Evolutionary conservation across 148 eudicot species (phyloP), one percentile per base, ranked within the genome.

Genomic region (Camellia japonica): DNA sequence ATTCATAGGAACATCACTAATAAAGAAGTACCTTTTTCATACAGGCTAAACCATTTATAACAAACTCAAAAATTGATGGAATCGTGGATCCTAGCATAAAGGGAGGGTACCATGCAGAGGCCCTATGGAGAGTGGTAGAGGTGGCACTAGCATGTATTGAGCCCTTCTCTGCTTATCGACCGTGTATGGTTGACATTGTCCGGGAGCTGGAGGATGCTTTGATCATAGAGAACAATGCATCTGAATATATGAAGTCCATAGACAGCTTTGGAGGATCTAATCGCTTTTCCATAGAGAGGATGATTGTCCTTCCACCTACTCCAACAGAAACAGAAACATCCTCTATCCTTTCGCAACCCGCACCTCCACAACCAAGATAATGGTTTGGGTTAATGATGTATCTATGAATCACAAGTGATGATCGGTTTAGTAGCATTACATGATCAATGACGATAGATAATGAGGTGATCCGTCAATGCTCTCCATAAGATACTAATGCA

Each of bases 111-210:
- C 91, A 89, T 56, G 82, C 84, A 44, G 91, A 89, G 79, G 91
- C 91, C 60, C 71, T 89, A 89, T 89, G 91, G 91, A 83, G 91
- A 82, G 88, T 89, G 55, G 85, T 89, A 67, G 91, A 89, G 82
- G 91, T 89, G 44, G 91, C 91, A 80, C 79, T 89, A 67, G 88
- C 89, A 77, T 89, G 91, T 71, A 87, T 77, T 44, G 91, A 89
- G 79, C 81, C 88, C 60, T 85, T 83, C 81, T 87, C 89, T 23
- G 88, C 88, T 42, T 79, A 89, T 59, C 68, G 91, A 41, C 91
- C 91, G 44, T 83, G 79, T 75, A 89, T 89, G 91, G 79, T 66
- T 23, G 91, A 89, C 81, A 85, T 89, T 74, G 89, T 89, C 55
- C 82, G 91, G 30, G 91, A 89, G 81, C 87, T 89, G 20, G 91